Evolutionary conservation across 2,329 filamentous ascomycete species (phyloP).

Genomic region (Mycocentrospora acerina): DNA sequence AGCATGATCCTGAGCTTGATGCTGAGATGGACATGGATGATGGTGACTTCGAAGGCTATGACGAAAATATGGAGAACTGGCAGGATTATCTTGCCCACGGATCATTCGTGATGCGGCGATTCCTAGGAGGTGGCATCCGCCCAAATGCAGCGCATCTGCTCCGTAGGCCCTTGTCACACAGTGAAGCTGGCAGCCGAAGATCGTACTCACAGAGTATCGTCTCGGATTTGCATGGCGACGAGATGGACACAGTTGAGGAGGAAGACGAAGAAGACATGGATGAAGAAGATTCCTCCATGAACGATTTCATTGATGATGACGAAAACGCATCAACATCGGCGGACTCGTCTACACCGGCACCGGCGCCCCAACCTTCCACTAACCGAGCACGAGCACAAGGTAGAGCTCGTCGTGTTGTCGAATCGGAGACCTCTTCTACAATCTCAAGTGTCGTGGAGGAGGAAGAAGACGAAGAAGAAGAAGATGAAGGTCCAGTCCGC

Average conservation of each 20-base stretch:
- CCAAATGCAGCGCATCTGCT: constrained; percentile 20
- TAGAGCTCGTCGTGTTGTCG: constrained; percentile 39
- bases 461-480: constrained; percentile 40
- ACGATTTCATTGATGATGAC: constrained; percentile 45
- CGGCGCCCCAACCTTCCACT: constrained; percentile 31
- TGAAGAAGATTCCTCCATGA: constrained; percentile 45
- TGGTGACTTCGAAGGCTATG: constrained; percentile 35
- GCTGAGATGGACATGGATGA: constrained; percentile 46
- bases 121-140: constrained; percentile 29
- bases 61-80: constrained; percentile 33
- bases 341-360: constrained; percentile 33
- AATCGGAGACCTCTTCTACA: constrained; percentile 42
- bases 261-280: constrained; percentile 45
- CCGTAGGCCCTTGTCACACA: constrained; percentile 43
- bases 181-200: constrained; percentile 44
- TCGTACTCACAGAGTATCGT: constrained; percentile 45
- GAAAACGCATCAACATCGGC: constrained; percentile 19
- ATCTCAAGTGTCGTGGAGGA: constrained; percentile 38
- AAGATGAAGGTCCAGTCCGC: constrained; percentile 39
- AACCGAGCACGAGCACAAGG: constrained; percentile 23
- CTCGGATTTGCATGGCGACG: constrained; percentile 43
- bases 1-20: constrained; percentile 43
- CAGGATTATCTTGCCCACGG: constrained; percentile 30
- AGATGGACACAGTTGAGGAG: constrained; percentile 47
- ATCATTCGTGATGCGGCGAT: constrained; percentile 39